phyloP scores from a whole-genome alignment of 352 stramenopile species.

The Pythium periplocum region DNA sequence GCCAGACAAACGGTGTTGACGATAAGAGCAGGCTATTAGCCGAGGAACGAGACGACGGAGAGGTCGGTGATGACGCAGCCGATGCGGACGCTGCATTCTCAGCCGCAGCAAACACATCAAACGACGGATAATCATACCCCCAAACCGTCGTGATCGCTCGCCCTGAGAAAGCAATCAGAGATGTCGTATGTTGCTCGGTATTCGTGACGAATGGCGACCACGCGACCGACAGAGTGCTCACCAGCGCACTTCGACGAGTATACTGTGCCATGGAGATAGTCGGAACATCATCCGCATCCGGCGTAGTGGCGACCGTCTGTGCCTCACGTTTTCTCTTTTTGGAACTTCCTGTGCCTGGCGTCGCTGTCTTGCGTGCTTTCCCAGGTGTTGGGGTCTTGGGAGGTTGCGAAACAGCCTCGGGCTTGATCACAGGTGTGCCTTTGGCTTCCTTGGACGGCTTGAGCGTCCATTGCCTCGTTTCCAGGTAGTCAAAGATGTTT shows the following conservation, averaged over 20 bases:
- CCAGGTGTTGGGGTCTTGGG: not conserved
- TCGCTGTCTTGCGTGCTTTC: constrained; percentile 6
- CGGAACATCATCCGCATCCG: not conserved
- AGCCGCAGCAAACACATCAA: constrained; percentile 18
- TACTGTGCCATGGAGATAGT: constrained; percentile 55
- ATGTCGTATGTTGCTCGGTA: constrained; percentile 38
- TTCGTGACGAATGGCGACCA: constrained; percentile 67
- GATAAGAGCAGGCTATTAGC: constrained; percentile 20
- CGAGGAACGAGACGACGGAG: not conserved
- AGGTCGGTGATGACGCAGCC: not conserved
- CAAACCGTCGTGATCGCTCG: constrained; percentile 64
- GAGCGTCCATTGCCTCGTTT: constrained; percentile 30
- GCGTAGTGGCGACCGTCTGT: not conserved
- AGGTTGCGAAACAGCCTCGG: not conserved
- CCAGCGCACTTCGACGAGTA: constrained; percentile 42
- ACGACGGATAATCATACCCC: constrained; percentile 48
- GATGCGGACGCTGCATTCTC: constrained; percentile 1
- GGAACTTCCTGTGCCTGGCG: not conserved
- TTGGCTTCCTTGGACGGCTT: constrained; percentile 6
- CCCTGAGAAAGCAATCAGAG: constrained; percentile 61
- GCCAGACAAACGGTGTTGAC: constrained; percentile 35
- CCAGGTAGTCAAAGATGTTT: constrained; percentile 56
- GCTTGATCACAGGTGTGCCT: not conserved
- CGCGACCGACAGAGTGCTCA: constrained; percentile 57
- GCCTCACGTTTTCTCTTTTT: constrained; percentile 16